Percentiles rank a stretch among this genome's conserved stretches.
phyloP scores from a whole-genome alignment of 176 grass and related monocot species.

The Lolium multiflorum region DNA sequence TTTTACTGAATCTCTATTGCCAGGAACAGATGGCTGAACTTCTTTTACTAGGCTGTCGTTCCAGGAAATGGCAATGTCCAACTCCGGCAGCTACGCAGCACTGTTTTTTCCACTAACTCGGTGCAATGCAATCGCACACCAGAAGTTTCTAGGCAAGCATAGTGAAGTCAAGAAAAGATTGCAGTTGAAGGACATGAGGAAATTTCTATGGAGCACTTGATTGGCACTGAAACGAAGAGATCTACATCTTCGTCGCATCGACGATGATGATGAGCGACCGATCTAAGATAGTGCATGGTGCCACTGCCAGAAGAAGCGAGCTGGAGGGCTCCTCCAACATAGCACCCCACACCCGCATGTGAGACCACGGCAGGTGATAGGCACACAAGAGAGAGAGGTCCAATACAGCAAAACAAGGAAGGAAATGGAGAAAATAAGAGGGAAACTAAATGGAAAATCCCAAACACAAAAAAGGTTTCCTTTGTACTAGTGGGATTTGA shows the following conservation, averaged over 20 bases:
- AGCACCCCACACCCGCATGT: neutral
- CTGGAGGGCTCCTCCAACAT: neutral
- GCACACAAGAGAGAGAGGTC: conserved; percentile 11
- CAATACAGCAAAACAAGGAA: conserved; percentile 48
- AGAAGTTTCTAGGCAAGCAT: conserved; percentile 4
- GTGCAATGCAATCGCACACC: conserved; percentile 16
- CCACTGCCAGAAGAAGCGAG: conserved; percentile 44
- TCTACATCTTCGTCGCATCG: neutral
- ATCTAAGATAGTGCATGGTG: conserved; percentile 33
- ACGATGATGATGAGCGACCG: conserved; percentile 55
- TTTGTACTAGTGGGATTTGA: conserved; percentile 52
- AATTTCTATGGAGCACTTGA: conserved; percentile 49
- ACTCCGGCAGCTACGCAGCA: neutral
- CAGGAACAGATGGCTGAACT: neutral
- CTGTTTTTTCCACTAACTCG: conserved; percentile 1
- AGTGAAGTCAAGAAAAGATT: conserved; percentile 1
- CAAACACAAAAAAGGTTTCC: neutral
- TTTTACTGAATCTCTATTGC: neutral
- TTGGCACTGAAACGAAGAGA: conserved; percentile 35
- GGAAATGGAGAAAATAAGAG: neutral
- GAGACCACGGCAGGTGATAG: conserved; percentile 22
- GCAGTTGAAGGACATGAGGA: neutral
- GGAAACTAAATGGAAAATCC: neutral
- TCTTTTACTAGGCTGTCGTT: conserved; percentile 1
- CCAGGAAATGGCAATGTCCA: conserved; percentile 30